Conservation (phyloP, 108 stramenopile species). For the Cylindrotheca closterium region DNA sequence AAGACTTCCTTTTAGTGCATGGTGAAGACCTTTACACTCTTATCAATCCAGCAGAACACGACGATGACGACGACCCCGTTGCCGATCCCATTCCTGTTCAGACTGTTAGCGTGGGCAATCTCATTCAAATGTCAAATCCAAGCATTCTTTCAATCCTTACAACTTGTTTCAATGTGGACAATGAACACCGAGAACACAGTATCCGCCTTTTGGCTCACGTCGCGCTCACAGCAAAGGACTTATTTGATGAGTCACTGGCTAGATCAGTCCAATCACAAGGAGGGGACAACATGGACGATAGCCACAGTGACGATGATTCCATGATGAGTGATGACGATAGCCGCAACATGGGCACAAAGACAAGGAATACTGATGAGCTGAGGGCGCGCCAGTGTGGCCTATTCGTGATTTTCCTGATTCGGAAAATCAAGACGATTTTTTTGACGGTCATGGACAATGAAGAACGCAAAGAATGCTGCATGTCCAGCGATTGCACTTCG, state of each 20-base stretch:
- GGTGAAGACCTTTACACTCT: constrained; percentile 29
- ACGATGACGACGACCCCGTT: not conserved
- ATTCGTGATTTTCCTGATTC: constrained; percentile 14
- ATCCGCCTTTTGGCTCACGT: constrained; percentile 11
- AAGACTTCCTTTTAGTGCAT: constrained; percentile 57
- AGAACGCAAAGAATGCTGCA: constrained; percentile 6
- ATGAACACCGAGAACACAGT: not conserved
- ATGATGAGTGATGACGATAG: constrained; percentile 9
- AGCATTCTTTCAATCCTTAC: constrained; percentile 44
- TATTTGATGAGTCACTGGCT: constrained; percentile 5
- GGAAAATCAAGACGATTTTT: constrained; percentile 7
- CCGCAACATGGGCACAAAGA: constrained; percentile 1
- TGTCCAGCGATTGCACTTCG: constrained; percentile 4
- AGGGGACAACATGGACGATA: constrained; percentile 15
- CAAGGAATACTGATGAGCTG: constrained; percentile 19
- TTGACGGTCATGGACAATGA: constrained; percentile 3
- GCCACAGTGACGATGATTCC: constrained; percentile 34
- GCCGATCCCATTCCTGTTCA: constrained; percentile 17
- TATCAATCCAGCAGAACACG: not conserved
- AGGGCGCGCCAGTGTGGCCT: constrained; percentile 25
- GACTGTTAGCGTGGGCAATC: constrained; percentile 2
- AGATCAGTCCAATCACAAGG: constrained; percentile 7
- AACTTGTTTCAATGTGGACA: constrained; percentile 26
- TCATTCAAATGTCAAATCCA: constrained; percentile 24
- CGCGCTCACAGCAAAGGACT: constrained; percentile 15